These are phyloP conservation scores for Verticillium nonalfalfae DNA, from an alignment of 2,329 filamentous ascomycete species.

Conservation along the genomic window DNA sequence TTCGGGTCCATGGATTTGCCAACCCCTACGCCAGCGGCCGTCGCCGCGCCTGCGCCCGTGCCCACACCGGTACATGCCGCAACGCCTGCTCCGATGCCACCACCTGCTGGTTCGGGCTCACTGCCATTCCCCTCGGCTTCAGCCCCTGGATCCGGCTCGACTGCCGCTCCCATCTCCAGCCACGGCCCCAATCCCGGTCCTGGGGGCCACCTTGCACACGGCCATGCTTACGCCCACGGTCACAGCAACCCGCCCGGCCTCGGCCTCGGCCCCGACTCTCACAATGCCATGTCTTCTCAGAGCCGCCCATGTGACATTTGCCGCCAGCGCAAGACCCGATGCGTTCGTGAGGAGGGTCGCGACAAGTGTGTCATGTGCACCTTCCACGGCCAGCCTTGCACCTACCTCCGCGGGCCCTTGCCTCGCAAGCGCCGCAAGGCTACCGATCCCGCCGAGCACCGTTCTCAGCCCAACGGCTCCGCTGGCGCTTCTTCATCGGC, in stretches of 20 bases:
- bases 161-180: neutral
- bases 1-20: neutral
- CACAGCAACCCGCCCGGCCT: neutral
- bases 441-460: conserved; percentile 14
- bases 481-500: neutral
- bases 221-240: neutral
- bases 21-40: neutral
- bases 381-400: conserved; percentile 62
- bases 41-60: neutral
- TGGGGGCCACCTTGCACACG: neutral
- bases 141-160: neutral
- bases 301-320: conserved; percentile 57
- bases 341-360: conserved; percentile 54
- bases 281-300: conserved; percentile 4
- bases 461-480: conserved; percentile 7
- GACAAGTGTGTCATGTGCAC: conserved; percentile 57
- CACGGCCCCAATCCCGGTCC: neutral
- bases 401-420: conserved; percentile 43
- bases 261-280: neutral
- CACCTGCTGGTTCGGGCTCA: neutral
- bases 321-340: conserved; percentile 58
- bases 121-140: neutral
- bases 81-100: neutral
- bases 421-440: conserved; percentile 21
- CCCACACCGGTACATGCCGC: neutral